Evolutionary conservation across 2,329 filamentous ascomycete genomes (phyloP).

Genomic region (Penicillium expansum): DNA sequence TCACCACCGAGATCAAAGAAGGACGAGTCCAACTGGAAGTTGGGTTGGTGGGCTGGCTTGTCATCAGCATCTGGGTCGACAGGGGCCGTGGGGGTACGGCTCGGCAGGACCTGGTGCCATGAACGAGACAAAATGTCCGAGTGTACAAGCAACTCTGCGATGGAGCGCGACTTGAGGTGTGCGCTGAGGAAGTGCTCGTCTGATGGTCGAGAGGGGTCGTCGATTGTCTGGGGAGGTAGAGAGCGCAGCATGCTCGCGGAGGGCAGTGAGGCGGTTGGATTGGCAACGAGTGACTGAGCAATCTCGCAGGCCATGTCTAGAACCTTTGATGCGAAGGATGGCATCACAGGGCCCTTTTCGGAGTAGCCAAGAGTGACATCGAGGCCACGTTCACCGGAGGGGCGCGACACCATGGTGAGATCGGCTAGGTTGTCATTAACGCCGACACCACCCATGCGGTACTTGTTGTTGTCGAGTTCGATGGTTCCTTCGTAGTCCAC

Average conservation of each 20-base stretch:
- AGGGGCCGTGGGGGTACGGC: not conserved
- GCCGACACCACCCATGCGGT: conserved; percentile 40
- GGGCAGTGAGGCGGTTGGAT: conserved; percentile 35
- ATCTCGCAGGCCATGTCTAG: conserved; percentile 44
- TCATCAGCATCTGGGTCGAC: conserved; percentile 20
- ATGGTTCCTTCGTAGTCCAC: conserved; percentile 38
- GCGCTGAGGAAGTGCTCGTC: conserved; percentile 36
- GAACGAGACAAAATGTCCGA: conserved; percentile 40
- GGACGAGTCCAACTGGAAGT: conserved; percentile 40
- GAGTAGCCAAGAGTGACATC: conserved; percentile 41
- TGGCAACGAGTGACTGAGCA: conserved; percentile 36
- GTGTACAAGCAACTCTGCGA: conserved; percentile 40
- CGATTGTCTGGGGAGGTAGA: conserved; percentile 31
- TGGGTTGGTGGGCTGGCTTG: conserved; percentile 16
- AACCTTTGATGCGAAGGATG: conserved; percentile 34
- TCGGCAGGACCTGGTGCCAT: conserved; percentile 41
- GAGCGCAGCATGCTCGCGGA: conserved; percentile 34
- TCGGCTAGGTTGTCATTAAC: conserved; percentile 43
- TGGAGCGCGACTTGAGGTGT: conserved; percentile 37
- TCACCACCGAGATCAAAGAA: conserved; percentile 45
- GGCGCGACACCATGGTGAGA: conserved; percentile 40
- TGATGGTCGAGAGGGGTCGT: conserved; percentile 26
- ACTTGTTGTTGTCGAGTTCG: conserved; percentile 39
- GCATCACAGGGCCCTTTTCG: conserved; percentile 34
- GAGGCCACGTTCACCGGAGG: conserved; percentile 32